Base-by-base conservation (phyloP, 192 early-diverging fungal genomes). In the Phlyctochytrium bullatum region DNA sequence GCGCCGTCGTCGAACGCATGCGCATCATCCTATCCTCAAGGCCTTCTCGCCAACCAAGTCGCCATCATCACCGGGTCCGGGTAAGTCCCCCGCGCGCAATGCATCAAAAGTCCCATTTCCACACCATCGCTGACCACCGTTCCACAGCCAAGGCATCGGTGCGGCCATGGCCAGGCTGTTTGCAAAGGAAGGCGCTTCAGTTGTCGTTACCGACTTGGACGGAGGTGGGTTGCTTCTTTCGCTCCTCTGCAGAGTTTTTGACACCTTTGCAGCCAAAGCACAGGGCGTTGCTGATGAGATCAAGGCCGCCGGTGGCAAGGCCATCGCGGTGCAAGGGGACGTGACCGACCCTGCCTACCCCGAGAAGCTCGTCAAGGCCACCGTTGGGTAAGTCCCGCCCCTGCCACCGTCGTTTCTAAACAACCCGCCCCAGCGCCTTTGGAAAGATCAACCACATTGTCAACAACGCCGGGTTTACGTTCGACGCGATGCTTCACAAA, bases 41-140 rank as follows among this genome's bases (percentile, higher is more conserved):
- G 86, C 62, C 65, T 87, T 31, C 78, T 87, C 53, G 75, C 78
- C 32, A 72, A 72, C 52, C 82, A 87, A 67, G 86, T 87, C 16
- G 84, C 86, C 50, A 87, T 87, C 32, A 78, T 87, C 67, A 87
- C 86, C 34, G 86, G 86, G 56, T 83, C 84, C 61, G 85, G 84
- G 85, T 86, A 78, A 65, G 66, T 62, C 20, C 16, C 34, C 29
- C 60, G 3, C 27, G 20, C 56, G 14, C 6, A 47, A 47, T 20
- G 6, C 10, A 6, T 14, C 20, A 27, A 30, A 23, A 28, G 23
- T 30, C 32, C 74, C 36, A n/a, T 34, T 2, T 20, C 1, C 10
- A 24, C 24, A 33, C 17, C 52, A 35, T 35, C 17, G 27, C 56
- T 14, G 31, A 24, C 20, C 59, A 57, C n/a, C n/a, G 1, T n/a